phyloP scores from a whole-genome alignment of 306 rosid genomes.

The Spatholobus suberectus region DNA sequence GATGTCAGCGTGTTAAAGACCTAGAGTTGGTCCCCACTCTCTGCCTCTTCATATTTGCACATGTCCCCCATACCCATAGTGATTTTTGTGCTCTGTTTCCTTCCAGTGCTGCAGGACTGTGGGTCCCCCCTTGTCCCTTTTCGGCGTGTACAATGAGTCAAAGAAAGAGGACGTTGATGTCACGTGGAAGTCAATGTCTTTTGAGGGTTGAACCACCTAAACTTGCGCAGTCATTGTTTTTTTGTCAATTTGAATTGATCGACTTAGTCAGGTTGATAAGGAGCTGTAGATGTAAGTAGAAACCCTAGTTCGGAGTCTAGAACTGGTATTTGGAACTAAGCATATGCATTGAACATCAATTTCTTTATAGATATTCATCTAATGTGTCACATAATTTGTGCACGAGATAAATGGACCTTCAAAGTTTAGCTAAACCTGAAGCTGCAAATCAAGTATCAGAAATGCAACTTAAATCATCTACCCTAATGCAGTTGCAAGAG shows the following conservation, averaged over 20 bases:
- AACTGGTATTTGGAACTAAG: not conserved
- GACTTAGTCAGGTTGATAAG: not conserved
- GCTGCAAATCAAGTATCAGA: constrained; percentile 11
- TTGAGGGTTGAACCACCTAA: not conserved
- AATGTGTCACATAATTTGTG: not conserved
- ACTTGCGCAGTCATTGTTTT: not conserved
- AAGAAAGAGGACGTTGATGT: not conserved
- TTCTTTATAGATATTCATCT: not conserved
- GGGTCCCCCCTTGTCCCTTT: not conserved
- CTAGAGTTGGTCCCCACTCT: not conserved
- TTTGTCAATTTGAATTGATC: not conserved
- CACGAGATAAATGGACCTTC: not conserved
- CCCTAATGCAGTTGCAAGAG: not conserved
- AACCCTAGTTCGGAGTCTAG: not conserved
- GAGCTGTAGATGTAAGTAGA: not conserved
- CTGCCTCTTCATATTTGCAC: not conserved
- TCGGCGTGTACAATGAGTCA: not conserved
- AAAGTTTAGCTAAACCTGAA: constrained; percentile 7
- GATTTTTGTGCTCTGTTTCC: not conserved
- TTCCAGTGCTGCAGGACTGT: not conserved
- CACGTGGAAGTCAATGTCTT: not conserved
- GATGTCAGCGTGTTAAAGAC: too few relatives aligned
- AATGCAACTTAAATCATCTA: not conserved
- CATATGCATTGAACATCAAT: not conserved
- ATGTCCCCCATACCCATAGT: not conserved